Evolutionary conservation across 2,329 filamentous ascomycete species (phyloP), one percentile per base, ranked within the genome.

Genomic region (Aspergillus fischeri): DNA sequence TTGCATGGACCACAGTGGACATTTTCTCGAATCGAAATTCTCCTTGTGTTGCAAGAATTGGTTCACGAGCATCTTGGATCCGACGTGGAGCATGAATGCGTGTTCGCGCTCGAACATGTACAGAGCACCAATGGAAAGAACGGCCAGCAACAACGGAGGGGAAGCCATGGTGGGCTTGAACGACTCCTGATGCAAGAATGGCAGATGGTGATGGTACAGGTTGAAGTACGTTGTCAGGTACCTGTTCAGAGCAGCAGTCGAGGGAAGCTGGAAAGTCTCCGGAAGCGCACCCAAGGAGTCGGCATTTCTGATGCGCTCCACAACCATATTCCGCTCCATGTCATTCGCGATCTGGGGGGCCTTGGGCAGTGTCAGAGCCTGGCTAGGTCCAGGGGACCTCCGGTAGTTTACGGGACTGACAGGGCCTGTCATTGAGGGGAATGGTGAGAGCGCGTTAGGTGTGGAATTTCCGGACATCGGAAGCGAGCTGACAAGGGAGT

Each of bases 1-100:
- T 74, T 99, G 94, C 91, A 97, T 97, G 50, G 93, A 94, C 93
- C 94, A 97, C 14, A 99, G 78, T 3, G 94, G 94, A 69, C 93
- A 97, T 75, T 97, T 97, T 67, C 93, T 87, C 8, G 94, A 97
- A 80, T 93, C 96, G 75, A 97, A 97, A 77, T 96, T 96, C 74
- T 97, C 92, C 81, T 97, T 97, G 79, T 97, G 95, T 76, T 96
- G 92, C 61, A 99, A 76, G 75, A 97, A 97, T 73, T 97, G 91
- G 72, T 95, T 97, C 67, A 97, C 92, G 20, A 99, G 84, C 28
- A 97, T 90, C 80, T 97, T 99, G 58, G 94, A 96, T 20, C 93
- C 94, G 65, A 97, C 96, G 77, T 99, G 94, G 24, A 97, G 85
- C 83, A 96, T 91, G 73, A 97, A 97, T 0, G 94, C 94, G 72